A percentile compares a stretch with the other conserved stretches of the same genome.
Conservation (phyloP, 495 filamentous ascomycete species). For the Neurospora sp. region DNA sequence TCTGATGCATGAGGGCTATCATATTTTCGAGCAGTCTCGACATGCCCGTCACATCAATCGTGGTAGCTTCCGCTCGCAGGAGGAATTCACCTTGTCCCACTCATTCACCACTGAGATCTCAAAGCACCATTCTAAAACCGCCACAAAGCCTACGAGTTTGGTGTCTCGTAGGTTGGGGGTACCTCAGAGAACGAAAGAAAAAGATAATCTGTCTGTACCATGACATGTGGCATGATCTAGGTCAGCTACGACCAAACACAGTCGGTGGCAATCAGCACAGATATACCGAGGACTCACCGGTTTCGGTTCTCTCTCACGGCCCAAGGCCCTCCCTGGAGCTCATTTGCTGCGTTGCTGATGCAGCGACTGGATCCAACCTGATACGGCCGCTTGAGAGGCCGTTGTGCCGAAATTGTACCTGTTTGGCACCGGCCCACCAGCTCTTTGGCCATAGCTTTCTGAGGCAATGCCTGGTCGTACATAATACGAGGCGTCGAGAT, state of each 20-base stretch:
- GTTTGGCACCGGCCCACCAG: not conserved
- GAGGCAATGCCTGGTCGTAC: not conserved
- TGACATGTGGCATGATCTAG: constrained; percentile 20
- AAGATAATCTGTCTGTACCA: not conserved
- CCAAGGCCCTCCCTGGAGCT: not conserved
- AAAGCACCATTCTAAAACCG: not conserved
- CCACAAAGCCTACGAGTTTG: not conserved
- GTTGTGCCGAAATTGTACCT: not conserved
- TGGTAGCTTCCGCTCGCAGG: not conserved
- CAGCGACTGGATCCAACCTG: not conserved
- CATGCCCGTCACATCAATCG: not conserved
- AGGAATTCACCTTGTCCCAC: not conserved
- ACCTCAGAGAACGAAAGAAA: not conserved
- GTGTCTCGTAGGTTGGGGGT: not conserved
- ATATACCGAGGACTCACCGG: not conserved
- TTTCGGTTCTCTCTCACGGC: not conserved
- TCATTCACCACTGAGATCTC: not conserved
- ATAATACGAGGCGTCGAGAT: not conserved
- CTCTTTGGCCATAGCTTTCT: not conserved
- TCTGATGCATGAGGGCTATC: not conserved
- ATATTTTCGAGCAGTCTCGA: not conserved
- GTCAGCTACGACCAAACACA: constrained; percentile 3
- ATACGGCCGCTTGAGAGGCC: not conserved
- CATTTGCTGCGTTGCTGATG: not conserved
- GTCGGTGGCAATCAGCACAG: not conserved